Evolutionary conservation across 148 eudicot species (phyloP), one percentile per base, ranked within the genome.

Genomic region (Heliamphora exappendiculata): DNA sequence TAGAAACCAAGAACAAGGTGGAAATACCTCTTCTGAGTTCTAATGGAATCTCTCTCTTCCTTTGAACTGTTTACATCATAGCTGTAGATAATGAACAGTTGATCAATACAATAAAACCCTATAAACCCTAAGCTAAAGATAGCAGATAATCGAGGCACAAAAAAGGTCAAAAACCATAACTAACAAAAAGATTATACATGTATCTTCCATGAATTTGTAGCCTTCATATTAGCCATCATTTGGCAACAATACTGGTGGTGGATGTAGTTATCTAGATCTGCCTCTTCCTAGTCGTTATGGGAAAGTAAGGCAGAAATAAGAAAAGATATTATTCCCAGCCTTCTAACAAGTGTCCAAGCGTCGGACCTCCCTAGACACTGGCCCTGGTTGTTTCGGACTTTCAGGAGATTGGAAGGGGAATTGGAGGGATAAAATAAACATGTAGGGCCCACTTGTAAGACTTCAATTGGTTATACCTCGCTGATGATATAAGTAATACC

Each of bases 21-120:
- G 51, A 36, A 39, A 16, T 85, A 87, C 90, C 90, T 85, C 77
- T 80, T 85, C 58, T 75, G 73, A 26, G 54, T 70, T 85, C 73
- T 80, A 9, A 81, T 68, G 12, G 75, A 12, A 63, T 76, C 82
- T 51, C 92, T 85, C 67, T 85, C 90, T 63, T 85, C 86, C 54
- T 82, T 80, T 5, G 90, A 75, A 54, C 90, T 89, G 45, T 75
- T 79, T 76, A 89, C 47, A 29, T 87, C 88, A 75, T 87, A 89
- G 51, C 92, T 89, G 88, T n/a, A 55, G 26, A 44, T 33, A 26
- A 57, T 54, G 70, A 60, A 20, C 33, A 54, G 47, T 36, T 22
- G 2, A 55, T 78, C 70, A 70, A 73, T 7, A 41, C 7, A 41
- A 33, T 6, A 26, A 47, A 76, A 73, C 29, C 4, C 2, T 33